Evolutionary conservation across 805 yeast genomes (phyloP), one percentile per base, ranked within the genome.

Genomic region (Cyberlindnera suaveolens): DNA sequence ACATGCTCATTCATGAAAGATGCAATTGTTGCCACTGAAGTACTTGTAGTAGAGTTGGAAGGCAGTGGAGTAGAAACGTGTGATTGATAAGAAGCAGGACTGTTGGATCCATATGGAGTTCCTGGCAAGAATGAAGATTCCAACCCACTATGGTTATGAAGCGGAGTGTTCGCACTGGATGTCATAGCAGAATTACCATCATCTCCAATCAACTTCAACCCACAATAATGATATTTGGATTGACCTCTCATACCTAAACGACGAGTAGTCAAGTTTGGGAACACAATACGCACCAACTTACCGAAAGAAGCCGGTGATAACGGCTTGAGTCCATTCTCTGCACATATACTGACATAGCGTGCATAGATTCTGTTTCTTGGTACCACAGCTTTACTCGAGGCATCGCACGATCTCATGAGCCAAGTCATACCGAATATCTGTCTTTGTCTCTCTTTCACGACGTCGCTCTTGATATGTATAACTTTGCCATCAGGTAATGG

Each of bases 401-500:
- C 55, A 46, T 72, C 74, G 52, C 85, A 87, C 20, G 80, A 71
- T 53, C 79, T 77, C 64, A 82, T 69, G 35, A 89, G 67, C 85
- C 95, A 86, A 3, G 84, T 76, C 76, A 87, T 74, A 11, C 90
- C 96, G 61, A 86, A 85, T 1, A 85, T 68, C 60, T 87, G 96
- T 41, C 81, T 72, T 54, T 78, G 83, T 44, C 78, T 68, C 52
- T 82, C 87, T 38, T 68, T 69, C 27, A 44, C 40, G 5, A 44
- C 41, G 16, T 49, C 42, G 60, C 60, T 42, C 39, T 47, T 43
- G 49, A 45, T 38, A 16, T 44, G 34, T 30, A 42, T 41, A 53
- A 43, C 49, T 14, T 57, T 48, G 11, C 64, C 49, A 47, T 60
- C 56, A 26, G 57, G 57, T 8, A 56, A 48, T 27, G 61, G 49